Percentiles rank a stretch among this genome's conserved stretches.
Evolutionary conservation across 768 basidiomycete species (phyloP).

Genomic region (Galerina sulciceps): DNA sequence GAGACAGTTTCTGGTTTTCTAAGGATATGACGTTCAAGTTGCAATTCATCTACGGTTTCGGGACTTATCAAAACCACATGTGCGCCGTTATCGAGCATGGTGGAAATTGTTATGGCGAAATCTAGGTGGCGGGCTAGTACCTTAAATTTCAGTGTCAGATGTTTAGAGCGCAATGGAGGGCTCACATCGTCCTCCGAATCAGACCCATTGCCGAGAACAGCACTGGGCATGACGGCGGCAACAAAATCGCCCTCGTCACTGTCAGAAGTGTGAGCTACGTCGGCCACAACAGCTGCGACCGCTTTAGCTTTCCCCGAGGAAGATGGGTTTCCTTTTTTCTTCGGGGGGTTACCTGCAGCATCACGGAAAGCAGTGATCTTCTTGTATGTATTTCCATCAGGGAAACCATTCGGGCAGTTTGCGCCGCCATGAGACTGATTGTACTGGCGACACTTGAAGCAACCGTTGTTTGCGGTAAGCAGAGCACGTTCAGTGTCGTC

Average conservation of each 20-base stretch:
- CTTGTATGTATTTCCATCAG: background rate
- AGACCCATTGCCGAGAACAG: background rate
- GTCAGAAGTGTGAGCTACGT: background rate
- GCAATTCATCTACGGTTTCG: constrained; percentile 19
- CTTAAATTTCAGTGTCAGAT: background rate
- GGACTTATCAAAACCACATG: constrained; percentile 33
- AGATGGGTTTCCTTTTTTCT: background rate
- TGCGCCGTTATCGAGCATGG: constrained; percentile 8
- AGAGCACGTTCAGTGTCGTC: constrained; percentile 24
- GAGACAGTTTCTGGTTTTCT: constrained; percentile 4
- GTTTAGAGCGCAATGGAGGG: background rate
- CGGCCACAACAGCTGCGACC: background rate
- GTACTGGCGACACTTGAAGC: background rate
- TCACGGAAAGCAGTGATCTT: background rate
- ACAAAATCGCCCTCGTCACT: background rate
- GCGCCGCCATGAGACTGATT: constrained; percentile 11
- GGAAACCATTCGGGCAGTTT: constrained; percentile 17
- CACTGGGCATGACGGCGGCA: background rate
- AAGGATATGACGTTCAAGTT: background rate
- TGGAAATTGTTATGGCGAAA: background rate
- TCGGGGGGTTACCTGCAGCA: background rate
- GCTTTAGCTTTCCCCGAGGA: background rate
- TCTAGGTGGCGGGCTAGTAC: background rate
- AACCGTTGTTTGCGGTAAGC: background rate
- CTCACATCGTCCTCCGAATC: constrained; percentile 13